Percentiles rank a stretch among this genome's conserved stretches.
Evolutionary conservation across 2,329 filamentous ascomycete genomes (phyloP).

Genomic region (Chaetomiaceae sp.): DNA sequence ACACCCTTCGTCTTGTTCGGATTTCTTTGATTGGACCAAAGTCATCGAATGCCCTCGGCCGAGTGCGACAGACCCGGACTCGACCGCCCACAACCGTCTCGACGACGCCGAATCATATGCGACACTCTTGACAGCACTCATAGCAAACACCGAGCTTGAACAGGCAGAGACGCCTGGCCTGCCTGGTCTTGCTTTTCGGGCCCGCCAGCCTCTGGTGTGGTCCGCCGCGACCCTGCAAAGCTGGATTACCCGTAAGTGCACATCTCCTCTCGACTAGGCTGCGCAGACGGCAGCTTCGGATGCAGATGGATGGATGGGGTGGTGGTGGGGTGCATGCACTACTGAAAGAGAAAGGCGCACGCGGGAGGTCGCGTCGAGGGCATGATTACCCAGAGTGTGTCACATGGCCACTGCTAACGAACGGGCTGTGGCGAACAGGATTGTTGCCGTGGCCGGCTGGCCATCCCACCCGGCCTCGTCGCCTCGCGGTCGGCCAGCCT

Average conservation of each 20-base stretch:
- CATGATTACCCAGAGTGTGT: conserved; percentile 1
- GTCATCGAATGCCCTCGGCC: too few relatives aligned
- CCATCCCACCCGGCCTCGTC: conserved; percentile 20
- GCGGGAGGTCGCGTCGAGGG: neutral
- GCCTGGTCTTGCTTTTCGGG: conserved; percentile 16
- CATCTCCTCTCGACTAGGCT: neutral
- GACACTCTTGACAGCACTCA: neutral
- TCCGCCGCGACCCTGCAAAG: conserved; percentile 18
- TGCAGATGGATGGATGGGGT: neutral
- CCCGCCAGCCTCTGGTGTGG: conserved; percentile 25
- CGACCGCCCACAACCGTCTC: neutral
- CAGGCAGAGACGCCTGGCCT: neutral
- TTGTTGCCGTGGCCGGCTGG: conserved; percentile 26
- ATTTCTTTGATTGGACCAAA: too few relatives aligned
- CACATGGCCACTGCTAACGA: conserved; percentile 22
- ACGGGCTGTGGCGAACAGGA: conserved; percentile 24
- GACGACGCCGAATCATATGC: neutral
- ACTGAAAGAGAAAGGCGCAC: too few relatives aligned
- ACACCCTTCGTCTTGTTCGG: too few relatives aligned
- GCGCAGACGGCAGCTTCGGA: neutral
- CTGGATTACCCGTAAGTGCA: conserved; percentile 24
- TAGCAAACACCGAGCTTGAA: neutral
- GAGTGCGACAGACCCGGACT: too few relatives aligned
- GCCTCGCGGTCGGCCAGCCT: conserved; percentile 18
- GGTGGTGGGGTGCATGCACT: too few relatives aligned